Conservation (phyloP, 108 stramenopile species). For the Nannochloropsis granulata region DNA sequence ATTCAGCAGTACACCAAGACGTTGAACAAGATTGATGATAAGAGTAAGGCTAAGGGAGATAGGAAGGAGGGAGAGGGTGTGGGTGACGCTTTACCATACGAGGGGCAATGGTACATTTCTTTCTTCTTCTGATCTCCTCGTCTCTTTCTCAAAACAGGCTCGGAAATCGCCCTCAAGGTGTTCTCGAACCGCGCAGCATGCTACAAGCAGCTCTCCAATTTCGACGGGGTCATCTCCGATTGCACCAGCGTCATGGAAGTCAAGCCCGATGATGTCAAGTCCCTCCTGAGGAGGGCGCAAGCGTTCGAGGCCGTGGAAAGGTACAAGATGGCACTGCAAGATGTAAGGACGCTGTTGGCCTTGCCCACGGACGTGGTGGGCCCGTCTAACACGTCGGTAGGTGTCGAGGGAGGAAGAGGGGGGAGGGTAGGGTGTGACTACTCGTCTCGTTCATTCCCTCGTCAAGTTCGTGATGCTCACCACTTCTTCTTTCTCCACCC, state of each 20-base stretch:
- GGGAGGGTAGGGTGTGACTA: background rate
- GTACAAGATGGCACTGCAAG: constrained; percentile 82
- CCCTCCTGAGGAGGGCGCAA: constrained; percentile 91
- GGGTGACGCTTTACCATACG: background rate
- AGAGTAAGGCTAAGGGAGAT: constrained; percentile 1
- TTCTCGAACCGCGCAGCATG: constrained; percentile 91
- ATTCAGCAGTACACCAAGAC: constrained; percentile 82
- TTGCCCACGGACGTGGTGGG: constrained; percentile 75
- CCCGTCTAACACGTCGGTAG: constrained; percentile 69
- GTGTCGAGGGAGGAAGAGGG: constrained; percentile 68
- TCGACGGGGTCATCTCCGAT: constrained; percentile 86
- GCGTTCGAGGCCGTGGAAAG: constrained; percentile 78
- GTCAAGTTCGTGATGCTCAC: background rate
- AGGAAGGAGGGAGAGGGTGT: background rate
- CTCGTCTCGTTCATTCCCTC: background rate
- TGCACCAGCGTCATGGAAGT: constrained; percentile 87
- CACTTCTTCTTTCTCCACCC: background rate
- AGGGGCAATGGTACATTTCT: background rate
- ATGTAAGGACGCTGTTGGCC: constrained; percentile 79
- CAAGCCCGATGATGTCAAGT: constrained; percentile 90
- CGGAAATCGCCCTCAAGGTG: constrained; percentile 79
- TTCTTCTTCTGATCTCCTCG: background rate
- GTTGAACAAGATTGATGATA: constrained; percentile 55
- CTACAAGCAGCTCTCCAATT: constrained; percentile 98
- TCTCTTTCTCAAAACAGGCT: background rate